Conservation (phyloP, 345 rosid genomes). For the Syzygium jambos region DNA sequence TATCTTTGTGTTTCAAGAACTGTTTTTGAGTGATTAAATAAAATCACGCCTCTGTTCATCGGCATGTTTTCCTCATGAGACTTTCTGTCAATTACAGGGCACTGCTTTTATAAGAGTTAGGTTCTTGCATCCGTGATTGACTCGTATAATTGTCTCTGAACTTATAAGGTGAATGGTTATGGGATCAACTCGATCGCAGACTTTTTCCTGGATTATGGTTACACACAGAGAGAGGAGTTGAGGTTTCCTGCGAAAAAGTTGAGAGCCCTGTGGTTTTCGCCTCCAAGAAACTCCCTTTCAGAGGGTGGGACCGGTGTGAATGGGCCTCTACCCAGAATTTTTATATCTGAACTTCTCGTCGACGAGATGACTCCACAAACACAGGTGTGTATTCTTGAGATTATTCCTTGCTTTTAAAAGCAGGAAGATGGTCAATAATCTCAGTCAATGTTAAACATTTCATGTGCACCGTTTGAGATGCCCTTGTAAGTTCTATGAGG, state of each 20-base stretch:
- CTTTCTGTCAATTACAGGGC: not conserved
- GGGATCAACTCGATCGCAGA: slow-evolving; percentile 79
- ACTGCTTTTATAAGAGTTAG: not conserved
- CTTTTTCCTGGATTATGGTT: slow-evolving; percentile 78
- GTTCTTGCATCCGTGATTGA: not conserved
- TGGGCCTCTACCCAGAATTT: slow-evolving; percentile 83
- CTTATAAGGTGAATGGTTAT: slow-evolving; percentile 50
- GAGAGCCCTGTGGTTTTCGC: slow-evolving; percentile 92
- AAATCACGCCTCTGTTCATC: not conserved
- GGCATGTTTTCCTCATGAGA: not conserved
- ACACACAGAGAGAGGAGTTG: slow-evolving; percentile 61
- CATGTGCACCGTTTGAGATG: not conserved
- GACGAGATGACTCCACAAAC: slow-evolving; percentile 65
- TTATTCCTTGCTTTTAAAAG: not conserved
- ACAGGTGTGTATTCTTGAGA: slow-evolving; percentile 33
- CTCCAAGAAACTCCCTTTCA: slow-evolving; percentile 34
- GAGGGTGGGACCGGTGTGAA: slow-evolving; percentile 42
- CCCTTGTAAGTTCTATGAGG: not conserved
- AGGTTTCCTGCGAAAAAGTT: slow-evolving; percentile 89
- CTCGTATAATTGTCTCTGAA: not conserved
- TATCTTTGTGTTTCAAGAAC: not conserved
- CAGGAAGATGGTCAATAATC: not conserved
- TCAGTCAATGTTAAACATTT: not conserved
- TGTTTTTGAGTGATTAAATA: not conserved
- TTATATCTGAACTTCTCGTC: slow-evolving; percentile 90